Evolutionary conservation across 345 rosid species (phyloP), one percentile per base, ranked within the genome.

Genomic region (Citrus sp.): DNA sequence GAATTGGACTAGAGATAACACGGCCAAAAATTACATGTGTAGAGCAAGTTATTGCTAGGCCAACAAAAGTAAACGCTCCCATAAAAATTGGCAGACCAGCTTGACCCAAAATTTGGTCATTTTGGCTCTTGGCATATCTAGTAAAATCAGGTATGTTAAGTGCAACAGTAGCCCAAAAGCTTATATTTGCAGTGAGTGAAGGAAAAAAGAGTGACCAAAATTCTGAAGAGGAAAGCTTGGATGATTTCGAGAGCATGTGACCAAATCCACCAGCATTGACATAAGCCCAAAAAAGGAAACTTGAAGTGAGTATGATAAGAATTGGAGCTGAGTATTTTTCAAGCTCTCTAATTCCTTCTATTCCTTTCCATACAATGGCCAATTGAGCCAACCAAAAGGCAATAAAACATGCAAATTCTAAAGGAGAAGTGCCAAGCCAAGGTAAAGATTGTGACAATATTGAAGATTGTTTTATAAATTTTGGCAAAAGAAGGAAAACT

Each of bases 141-240:
- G 99, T 93, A 63, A 93, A 95, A 84, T 95, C 99, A 1, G 97
- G 98, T 9, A 95, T 92, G 90, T 95, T 95, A 28, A 95, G 90
- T 19, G 98, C 97, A 25, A 95, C 78, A 46, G 97, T 91, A 7
- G 94, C 94, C 99, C 99, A 95, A 58, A 95, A 95, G 73, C 98
- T 95, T 70, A 93, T 92, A 82, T 95, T 95, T 14, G 99, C 99
- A 3, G 99, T 93, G 25, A 95, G 84, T 2, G 99, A 93, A 12
- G 98, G 99, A 76, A 91, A 92, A 58, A 95, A 93, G 14, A 95
- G 88, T 25, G 92, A 79, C 99, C 99, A 93, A 79, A 95, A 93
- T 73, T 95, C 85, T 4, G 92, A 66, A 13, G 87, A 35, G 25
- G 96, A 81, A 37, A 95, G 83, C 80, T 79, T 88, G 67, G 98